Evolutionary conservation across 768 basidiomycete species (phyloP).

Genomic region (Pleurotus eryngii): DNA sequence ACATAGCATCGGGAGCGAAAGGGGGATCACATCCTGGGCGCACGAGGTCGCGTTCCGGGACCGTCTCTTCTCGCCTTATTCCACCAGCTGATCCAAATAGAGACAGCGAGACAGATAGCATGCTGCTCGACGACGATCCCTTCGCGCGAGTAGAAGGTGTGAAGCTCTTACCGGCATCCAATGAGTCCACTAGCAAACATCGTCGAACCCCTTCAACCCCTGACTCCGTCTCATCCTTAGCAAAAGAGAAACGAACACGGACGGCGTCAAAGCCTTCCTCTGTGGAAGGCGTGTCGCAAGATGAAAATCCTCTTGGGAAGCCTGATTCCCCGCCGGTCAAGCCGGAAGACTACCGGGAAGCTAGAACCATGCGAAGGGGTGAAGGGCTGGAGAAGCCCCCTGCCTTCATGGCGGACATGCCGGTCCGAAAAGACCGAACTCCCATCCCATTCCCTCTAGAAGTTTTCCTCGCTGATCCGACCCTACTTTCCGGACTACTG

Average conservation of each 20-base stretch:
- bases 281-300: conserved; percentile 13
- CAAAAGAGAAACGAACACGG: neutral
- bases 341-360: conserved; percentile 22
- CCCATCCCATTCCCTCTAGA: conserved; percentile 46
- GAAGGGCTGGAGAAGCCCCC: conserved; percentile 39
- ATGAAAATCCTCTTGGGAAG: neutral
- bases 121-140: conserved; percentile 31
- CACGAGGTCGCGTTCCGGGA: neutral
- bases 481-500: conserved; percentile 54
- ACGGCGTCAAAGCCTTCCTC: conserved; percentile 7
- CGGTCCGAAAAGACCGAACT: conserved; percentile 13
- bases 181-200: conserved; percentile 2
- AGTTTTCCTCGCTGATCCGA: conserved; percentile 50
- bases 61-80: neutral
- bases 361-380: conserved; percentile 38
- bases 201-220: conserved; percentile 1
- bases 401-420: conserved; percentile 25
- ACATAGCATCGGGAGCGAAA: neutral
- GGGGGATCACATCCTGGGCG: neutral
- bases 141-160: conserved; percentile 57
- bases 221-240: conserved; percentile 1
- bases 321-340: conserved; percentile 16
- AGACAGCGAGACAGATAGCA: neutral
- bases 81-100: neutral
- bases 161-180: conserved; percentile 29